Evolutionary conservation across 495 filamentous ascomycete genomes (phyloP), one percentile per base, ranked within the genome.

Genomic region (Friedmanniomyces simplex): DNA sequence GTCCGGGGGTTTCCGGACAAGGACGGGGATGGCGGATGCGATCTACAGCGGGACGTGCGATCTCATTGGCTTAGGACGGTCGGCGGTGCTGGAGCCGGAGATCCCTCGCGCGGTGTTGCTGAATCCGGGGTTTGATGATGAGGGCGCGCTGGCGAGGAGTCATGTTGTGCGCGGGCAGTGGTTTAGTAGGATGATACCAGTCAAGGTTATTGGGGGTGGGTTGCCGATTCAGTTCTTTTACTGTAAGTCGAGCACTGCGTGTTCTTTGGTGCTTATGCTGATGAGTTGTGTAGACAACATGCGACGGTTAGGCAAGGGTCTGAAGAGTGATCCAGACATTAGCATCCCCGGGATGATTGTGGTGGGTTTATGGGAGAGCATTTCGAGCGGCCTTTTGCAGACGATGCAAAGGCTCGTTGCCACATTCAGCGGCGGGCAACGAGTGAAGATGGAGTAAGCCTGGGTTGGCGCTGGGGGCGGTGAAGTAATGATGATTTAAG

Each of bases 21-120:
- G 62, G 52, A 58, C 41, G 2, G 64, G 64, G 26, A 66, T 66
- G 64, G 64, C 63, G 14, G 64, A 66, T 57, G 64, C 64, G 1
- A 58, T 66, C 36, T 43, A 61, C 18, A 55, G 50, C 18, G 50
- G 61, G n/a, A 30, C 54, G 37, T 66, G 61, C 43, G 48, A 59
- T 30, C 56, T 64, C 42, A 66, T 66, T 22, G 57, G 60, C 13
- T 54, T 66, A n/a, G 61, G 63, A 21, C 52, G 63, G 1, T 21
- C 57, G 1, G 57, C 57, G 10, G 57, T 59, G 8, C 34, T 59
- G 59, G 62, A 68, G 49, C 64, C 66, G 47, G 56, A 65, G 45
- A 54, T 67, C 5, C 64, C 59, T 1, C 45, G 50, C 21, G 47
- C 53, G 21, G 36, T 50, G 24, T 39, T 67, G 25, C 60, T 68